A percentile compares a stretch with the other conserved stretches of the same genome.
Conservation (phyloP, 2,329 filamentous ascomycete genomes). For the Colletotrichum spinosum region DNA sequence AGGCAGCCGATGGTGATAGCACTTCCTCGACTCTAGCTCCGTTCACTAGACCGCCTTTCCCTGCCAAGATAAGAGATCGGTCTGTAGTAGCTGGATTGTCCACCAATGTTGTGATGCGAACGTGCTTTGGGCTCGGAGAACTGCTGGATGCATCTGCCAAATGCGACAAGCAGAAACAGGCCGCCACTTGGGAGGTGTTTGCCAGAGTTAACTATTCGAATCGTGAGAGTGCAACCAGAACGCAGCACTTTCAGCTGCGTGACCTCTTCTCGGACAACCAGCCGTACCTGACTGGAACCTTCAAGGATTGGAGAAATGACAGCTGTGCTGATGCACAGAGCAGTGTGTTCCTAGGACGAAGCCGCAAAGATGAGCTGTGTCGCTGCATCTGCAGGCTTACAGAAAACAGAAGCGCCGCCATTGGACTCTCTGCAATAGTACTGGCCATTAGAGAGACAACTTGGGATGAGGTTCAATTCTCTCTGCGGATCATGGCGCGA, state of each 20-base stretch:
- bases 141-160: constrained; percentile 60
- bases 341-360: constrained; percentile 5
- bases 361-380: constrained; percentile 20
- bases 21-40: constrained; percentile 45
- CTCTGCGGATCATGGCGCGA: constrained; percentile 16
- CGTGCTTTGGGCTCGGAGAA: constrained; percentile 74
- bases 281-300: constrained; percentile 53
- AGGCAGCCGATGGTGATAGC: constrained; percentile 35
- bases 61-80: constrained; percentile 58
- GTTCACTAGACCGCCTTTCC: constrained; percentile 65
- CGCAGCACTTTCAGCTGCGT: constrained; percentile 73
- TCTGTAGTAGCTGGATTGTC: constrained; percentile 66
- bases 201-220: constrained; percentile 69
- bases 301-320: constrained; percentile 26
- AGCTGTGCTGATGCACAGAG: constrained; percentile 16
- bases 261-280: constrained; percentile 71
- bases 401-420: background rate
- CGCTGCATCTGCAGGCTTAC: constrained; percentile 34
- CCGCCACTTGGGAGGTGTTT: constrained; percentile 70
- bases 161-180: constrained; percentile 47
- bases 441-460: constrained; percentile 32
- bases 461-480: constrained; percentile 33
- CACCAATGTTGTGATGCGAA: constrained; percentile 59
- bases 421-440: constrained; percentile 27
- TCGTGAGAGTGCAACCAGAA: constrained; percentile 60